Percentiles rank a stretch among this genome's conserved stretches.
phyloP scores from a whole-genome alignment of 371 early-diverging fungal genomes.

The Umbelopsis sp. region DNA sequence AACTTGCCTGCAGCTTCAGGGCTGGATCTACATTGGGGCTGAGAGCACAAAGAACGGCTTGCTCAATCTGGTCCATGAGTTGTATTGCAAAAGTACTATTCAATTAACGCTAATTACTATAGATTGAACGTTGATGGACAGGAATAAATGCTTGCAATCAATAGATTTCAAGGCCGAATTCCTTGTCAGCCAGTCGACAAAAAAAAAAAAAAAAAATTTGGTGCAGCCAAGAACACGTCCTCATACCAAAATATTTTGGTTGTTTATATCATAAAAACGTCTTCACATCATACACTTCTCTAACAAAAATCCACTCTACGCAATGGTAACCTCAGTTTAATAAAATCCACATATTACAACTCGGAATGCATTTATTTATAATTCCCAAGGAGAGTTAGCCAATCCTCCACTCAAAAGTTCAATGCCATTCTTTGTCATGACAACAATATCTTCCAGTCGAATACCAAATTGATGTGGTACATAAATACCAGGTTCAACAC shows the following conservation, averaged over 20 bases:
- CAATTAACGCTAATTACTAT: slow-evolving; percentile 9
- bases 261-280: neutral
- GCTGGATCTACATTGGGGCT: slow-evolving; percentile 71
- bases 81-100: slow-evolving; percentile 3
- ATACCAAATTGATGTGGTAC: slow-evolving; percentile 53
- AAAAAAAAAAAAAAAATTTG: slow-evolving; percentile 4
- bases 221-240: neutral
- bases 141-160: neutral
- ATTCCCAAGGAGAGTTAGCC: slow-evolving; percentile 51
- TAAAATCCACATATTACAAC: too few species aligned
- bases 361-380: slow-evolving; percentile 25
- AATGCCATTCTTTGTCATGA: slow-evolving; percentile 53
- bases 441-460: slow-evolving; percentile 63
- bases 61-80: slow-evolving; percentile 80
- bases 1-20: slow-evolving; percentile 74
- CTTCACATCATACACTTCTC: neutral
- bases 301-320: neutral
- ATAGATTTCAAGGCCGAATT: slow-evolving; percentile 10
- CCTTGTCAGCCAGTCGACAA: neutral
- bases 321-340: neutral
- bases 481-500: slow-evolving; percentile 66
- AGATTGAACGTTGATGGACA: neutral
- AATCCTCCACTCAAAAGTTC: slow-evolving; percentile 56
- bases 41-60: slow-evolving; percentile 83
- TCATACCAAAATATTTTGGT: neutral